Base-by-base conservation (phyloP, 2,329 filamentous ascomycete species). In the Chaetomiaceae sp. region DNA sequence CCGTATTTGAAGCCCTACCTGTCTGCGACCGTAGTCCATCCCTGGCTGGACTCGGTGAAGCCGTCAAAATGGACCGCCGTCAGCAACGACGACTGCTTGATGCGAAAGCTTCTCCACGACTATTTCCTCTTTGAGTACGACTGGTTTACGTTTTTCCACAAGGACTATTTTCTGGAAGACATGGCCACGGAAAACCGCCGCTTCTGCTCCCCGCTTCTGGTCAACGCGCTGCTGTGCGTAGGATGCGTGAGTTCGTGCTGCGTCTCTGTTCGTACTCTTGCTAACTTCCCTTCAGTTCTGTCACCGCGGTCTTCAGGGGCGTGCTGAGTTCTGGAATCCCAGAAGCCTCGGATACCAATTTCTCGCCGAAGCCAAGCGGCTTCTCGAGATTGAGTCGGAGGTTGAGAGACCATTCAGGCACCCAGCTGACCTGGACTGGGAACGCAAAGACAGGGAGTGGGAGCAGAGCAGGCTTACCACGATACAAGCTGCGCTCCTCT, bases 21-120 rank as follows among this genome's bases (percentile, higher is more conserved):
- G 29, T 66, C 69, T 2, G 69, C 67, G 5, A 55, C 59, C 0
- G 52, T 74, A 0, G 49, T 69, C 3, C 68, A 74, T 2, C 66
- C 69, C 2, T 58, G 55, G 1, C 60, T 75, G 3, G 56, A 60
- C 0, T 59, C 62, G 4, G 61, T 64, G 1, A 65, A 56, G 11
- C 57, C 65, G 2, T 71, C 71, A 0, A 34, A 54, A 7, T 74
- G 72, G 72, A 74, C 72, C 0, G 48, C 51, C 0, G 66, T 73
- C 3, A 66, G 64, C 34, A 48, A 57, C 5, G 66, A 74, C 25
- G 65, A 74, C 34, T 48, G 16, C 1, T 60, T 74, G 7, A 67
- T 73, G 63, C 62, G 65, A 25, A 65, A 66, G 59, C 67, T 92
- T 33, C 77, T 90, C 69, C 87, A 92, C 67, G 82, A 87, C 45